Base-by-base conservation (phyloP, 1,139 yeast species). In the Pichia sp. region DNA sequence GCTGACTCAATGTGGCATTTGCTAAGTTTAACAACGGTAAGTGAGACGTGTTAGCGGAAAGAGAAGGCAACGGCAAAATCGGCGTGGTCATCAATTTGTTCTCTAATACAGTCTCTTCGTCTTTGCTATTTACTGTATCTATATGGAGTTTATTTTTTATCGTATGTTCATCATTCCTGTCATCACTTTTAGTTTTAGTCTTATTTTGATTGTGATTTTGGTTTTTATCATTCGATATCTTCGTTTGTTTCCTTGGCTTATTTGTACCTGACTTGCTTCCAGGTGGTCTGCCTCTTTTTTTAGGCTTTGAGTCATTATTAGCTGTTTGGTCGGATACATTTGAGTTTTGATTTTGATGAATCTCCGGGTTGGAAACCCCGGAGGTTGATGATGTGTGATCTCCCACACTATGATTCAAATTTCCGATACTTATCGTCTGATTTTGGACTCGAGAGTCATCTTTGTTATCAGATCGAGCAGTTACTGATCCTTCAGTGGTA, bases 301-400 rank as follows among this genome's bases (percentile, higher is more conserved):
- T 29, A 7, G 6, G 6, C 10, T 29, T 29, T 29, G 10, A 7
- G 10, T 29, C 33, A 7, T 29, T 6, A 29, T 29, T 29, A 29
- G n/a, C n/a, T n/a, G n/a, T n/a, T n/a, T n/a, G n/a, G n/a, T n/a
- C n/a, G n/a, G n/a, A n/a, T n/a, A n/a, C n/a, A n/a, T n/a, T n/a
- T n/a, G n/a, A n/a, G 10, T 29, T 29, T 8, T 7, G 16, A 11
- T 27, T 31, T 6, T 4, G 11, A 11, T 23, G 5, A 29, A 33
- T 37, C 44, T 37, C 46, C 46, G 46, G 43, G 39, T 64, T 75
- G 60, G 80, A 45, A 72, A 74, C 5, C 72, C 80, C 2, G 61
- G 79, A 79, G 34, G 7, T 27, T 16, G 9, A 7, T 10, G 10
- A 29, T 6, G 6, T 29, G 10, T 29, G 33, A 7, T 29, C 9